phyloP scores from a whole-genome alignment of 169 alveolate genomes.

The Plasmodium vivax region DNA sequence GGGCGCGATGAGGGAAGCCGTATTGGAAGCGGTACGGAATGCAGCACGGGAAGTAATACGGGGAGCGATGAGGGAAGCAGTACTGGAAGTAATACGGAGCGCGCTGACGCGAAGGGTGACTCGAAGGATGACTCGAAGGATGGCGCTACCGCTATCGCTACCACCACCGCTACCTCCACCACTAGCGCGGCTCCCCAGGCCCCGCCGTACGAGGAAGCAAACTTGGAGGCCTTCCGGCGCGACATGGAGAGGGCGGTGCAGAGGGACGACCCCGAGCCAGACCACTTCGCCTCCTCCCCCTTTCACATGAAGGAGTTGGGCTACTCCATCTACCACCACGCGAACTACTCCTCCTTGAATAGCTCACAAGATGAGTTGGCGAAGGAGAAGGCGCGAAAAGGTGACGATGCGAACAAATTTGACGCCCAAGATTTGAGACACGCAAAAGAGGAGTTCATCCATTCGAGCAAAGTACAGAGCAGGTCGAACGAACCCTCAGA shows the following conservation, averaged over 20 bases:
- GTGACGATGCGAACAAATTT: background rate
- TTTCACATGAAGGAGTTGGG: background rate
- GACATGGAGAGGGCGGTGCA: constrained; percentile 1
- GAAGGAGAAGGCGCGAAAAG: background rate
- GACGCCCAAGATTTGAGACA: constrained; percentile 27
- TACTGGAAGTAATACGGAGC: background rate
- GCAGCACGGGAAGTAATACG: too few relatives aligned
- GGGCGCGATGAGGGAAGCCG: background rate
- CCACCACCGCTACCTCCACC: too few relatives aligned
- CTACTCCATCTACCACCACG: constrained; percentile 43
- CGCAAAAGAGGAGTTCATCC: constrained; percentile 4
- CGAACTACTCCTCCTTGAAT: constrained; percentile 48
- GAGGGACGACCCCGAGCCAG: background rate
- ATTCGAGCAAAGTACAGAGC: background rate
- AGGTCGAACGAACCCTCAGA: background rate
- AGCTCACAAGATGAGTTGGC: background rate
- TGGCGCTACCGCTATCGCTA: too few relatives aligned
- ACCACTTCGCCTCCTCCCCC: background rate
- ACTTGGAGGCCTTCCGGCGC: constrained; percentile 5
- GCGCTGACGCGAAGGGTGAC: background rate
- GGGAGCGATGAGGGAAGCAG: background rate
- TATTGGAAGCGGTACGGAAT: background rate
- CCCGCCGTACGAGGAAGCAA: constrained; percentile 21
- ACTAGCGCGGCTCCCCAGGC: background rate
- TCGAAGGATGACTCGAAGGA: background rate